Evolutionary conservation across 2,329 filamentous ascomycete species (phyloP).

Genomic region (Colletotrichum euphorbiae): DNA sequence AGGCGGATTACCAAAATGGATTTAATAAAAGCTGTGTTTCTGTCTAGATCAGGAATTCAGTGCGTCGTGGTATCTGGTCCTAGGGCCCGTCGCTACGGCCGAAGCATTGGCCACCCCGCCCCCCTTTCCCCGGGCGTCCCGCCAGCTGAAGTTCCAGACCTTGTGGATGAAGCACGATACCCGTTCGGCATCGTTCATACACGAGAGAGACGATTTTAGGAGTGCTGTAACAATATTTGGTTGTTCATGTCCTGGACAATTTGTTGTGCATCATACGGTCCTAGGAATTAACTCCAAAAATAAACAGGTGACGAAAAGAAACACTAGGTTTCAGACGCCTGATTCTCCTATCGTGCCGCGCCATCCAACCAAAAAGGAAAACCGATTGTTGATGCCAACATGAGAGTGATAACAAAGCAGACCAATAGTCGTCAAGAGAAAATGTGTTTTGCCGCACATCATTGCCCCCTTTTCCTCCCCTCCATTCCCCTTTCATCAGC

Average conservation of each 20-base stretch:
- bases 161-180: too few relatives aligned
- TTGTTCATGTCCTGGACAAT: conserved; percentile 10
- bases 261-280: conserved; percentile 10
- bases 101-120: too few relatives aligned
- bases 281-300: not conserved
- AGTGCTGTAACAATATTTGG: not conserved
- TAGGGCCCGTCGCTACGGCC: too few relatives aligned
- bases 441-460: not conserved
- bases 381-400: not conserved
- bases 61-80: too few relatives aligned
- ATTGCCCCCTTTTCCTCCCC: not conserved
- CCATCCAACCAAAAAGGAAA: not conserved
- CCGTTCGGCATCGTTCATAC: too few relatives aligned
- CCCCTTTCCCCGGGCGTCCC: too few relatives aligned
- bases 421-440: conserved; percentile 15
- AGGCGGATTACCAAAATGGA: conserved; percentile 6
- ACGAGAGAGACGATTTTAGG: too few relatives aligned
- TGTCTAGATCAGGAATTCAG: not conserved
- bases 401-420: conserved; percentile 2
- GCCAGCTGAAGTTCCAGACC: too few relatives aligned
- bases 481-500: not conserved
- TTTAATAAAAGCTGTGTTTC: not conserved
- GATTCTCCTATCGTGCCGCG: not conserved
- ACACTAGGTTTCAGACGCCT: conserved; percentile 12
- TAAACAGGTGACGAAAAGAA: conserved; percentile 2